Evolutionary conservation across 148 eudicot genomes (phyloP).

Genomic region (Nyssa sinensis): DNA sequence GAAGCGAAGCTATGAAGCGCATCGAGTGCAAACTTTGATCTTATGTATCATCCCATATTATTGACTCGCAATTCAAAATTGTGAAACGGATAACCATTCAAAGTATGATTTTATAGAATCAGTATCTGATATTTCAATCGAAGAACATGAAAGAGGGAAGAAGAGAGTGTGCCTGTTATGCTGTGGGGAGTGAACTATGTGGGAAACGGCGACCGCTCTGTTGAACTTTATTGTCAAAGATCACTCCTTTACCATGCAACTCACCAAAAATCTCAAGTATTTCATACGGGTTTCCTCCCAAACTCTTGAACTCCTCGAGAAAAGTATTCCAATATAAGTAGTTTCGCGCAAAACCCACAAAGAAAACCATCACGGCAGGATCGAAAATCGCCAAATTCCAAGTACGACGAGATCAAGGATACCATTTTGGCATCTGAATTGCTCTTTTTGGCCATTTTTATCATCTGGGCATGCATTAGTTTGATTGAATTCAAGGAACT

Average conservation of each 20-base stretch:
- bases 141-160: not conserved
- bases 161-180: too few species aligned
- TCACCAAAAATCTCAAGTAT: constrained; percentile 54
- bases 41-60: constrained; percentile 54
- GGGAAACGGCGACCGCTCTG: too few species aligned
- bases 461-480: constrained; percentile 51
- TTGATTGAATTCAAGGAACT: constrained; percentile 38
- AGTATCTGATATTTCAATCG: not conserved
- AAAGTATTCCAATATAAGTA: constrained; percentile 47
- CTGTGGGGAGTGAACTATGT: too few species aligned
- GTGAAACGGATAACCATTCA: not conserved
- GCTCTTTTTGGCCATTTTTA: constrained; percentile 31
- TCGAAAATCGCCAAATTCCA: constrained; percentile 44
- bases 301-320: constrained; percentile 42
- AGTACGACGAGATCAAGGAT: constrained; percentile 44
- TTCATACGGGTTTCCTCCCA: constrained; percentile 54
- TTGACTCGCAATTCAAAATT: not conserved
- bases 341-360: constrained; percentile 32
- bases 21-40: constrained; percentile 38
- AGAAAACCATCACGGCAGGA: constrained; percentile 50
- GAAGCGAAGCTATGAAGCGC: constrained; percentile 33
- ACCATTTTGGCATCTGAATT: constrained; percentile 23
- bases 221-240: constrained; percentile 35
- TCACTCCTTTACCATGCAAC: constrained; percentile 50
- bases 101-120: not conserved